A percentile compares a stretch with the other conserved stretches of the same genome.
Evolutionary conservation across 257 asterid species (phyloP).

Genomic region (Scutellaria barbata): DNA sequence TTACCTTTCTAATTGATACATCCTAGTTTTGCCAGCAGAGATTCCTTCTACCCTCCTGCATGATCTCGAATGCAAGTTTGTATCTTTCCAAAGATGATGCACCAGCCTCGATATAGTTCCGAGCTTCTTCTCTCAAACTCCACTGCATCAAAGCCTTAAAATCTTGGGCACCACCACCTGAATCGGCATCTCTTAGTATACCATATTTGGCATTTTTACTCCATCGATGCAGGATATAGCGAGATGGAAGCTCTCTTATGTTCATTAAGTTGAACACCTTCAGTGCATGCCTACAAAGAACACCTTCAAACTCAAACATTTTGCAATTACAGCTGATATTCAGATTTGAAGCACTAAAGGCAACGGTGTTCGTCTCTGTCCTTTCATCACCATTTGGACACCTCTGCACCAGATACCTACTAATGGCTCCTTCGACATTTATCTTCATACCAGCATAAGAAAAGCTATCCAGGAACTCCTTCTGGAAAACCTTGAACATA

Average conservation of each 20-base stretch:
- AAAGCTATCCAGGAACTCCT: slow-evolving; percentile 89
- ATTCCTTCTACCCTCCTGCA: slow-evolving; percentile 94
- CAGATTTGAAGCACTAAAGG: slow-evolving; percentile 80
- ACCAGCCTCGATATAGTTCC: slow-evolving; percentile 77
- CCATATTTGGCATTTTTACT: slow-evolving; percentile 77
- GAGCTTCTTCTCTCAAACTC: slow-evolving; percentile 92
- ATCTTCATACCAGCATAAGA: slow-evolving; percentile 81
- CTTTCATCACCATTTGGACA: slow-evolving; percentile 81
- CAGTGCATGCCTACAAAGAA: slow-evolving; percentile 84
- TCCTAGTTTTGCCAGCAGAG: slow-evolving; percentile 80
- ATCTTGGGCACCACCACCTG: slow-evolving; percentile 76
- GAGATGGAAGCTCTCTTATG: slow-evolving; percentile 85
- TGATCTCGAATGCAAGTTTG: slow-evolving; percentile 85
- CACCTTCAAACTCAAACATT: slow-evolving; percentile 93
- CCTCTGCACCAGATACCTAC: slow-evolving; percentile 83
- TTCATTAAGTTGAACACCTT: slow-evolving; percentile 88
- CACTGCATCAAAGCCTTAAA: slow-evolving; percentile 79
- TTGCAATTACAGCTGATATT: slow-evolving; percentile 87
- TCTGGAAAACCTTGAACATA: slow-evolving; percentile 87
- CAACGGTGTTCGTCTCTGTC: slow-evolving; percentile 62
- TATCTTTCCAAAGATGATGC: slow-evolving; percentile 74
- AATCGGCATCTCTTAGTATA: slow-evolving; percentile 67
- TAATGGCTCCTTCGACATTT: slow-evolving; percentile 84
- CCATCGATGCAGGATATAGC: slow-evolving; percentile 87
- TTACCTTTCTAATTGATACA: too few species aligned